A percentile compares a stretch with the other conserved stretches of the same genome.
phyloP scores from a whole-genome alignment of 495 filamentous ascomycete genomes.

The Neurospora intermedia region DNA sequence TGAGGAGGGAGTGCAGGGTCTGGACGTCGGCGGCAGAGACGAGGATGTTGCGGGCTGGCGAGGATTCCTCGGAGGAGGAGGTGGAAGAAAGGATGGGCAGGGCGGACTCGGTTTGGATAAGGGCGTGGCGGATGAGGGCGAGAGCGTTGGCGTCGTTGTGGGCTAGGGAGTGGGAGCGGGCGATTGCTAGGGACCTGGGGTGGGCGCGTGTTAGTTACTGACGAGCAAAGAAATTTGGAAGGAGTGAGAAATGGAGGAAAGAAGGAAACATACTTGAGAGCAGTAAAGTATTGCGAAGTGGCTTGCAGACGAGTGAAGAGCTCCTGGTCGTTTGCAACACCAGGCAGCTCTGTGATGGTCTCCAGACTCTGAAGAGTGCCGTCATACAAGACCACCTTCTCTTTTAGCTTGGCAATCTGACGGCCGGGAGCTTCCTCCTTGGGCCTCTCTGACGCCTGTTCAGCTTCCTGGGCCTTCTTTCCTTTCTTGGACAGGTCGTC shows the following conservation, averaged over 20 bases:
- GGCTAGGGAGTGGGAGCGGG: constrained; percentile 69
- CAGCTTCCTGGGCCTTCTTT: constrained; percentile 29
- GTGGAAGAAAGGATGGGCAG: constrained; percentile 27
- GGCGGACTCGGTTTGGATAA: constrained; percentile 39
- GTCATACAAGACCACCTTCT: constrained; percentile 87
- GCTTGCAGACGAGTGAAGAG: constrained; percentile 68
- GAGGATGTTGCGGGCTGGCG: constrained; percentile 38
- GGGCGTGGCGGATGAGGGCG: constrained; percentile 66
- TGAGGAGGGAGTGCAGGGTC: constrained; percentile 48
- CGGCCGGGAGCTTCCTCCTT: constrained; percentile 50
- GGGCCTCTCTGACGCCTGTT: constrained; percentile 29
- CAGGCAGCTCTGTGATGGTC: constrained; percentile 78
- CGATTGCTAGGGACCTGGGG: constrained; percentile 69
- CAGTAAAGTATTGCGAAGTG: constrained; percentile 74
- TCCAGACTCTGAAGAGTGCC: constrained; percentile 81
- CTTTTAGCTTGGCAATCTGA: constrained; percentile 70
- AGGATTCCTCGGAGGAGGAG: constrained; percentile 18
- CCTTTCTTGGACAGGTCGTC: constrained; percentile 31
- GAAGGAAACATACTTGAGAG: constrained; percentile 55
- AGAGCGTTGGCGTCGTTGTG: constrained; percentile 68
- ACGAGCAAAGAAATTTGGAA: background rate
- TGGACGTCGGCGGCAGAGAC: constrained; percentile 47
- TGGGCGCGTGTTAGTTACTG: constrained; percentile 4
- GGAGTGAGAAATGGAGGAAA: background rate
- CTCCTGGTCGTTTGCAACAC: constrained; percentile 73